Percentiles rank a stretch among this genome's conserved stretches.
These are phyloP conservation scores for Hondaea fermentalgiana DNA, from an alignment of 108 stramenopile genomes.

Conservation along the genomic window DNA sequence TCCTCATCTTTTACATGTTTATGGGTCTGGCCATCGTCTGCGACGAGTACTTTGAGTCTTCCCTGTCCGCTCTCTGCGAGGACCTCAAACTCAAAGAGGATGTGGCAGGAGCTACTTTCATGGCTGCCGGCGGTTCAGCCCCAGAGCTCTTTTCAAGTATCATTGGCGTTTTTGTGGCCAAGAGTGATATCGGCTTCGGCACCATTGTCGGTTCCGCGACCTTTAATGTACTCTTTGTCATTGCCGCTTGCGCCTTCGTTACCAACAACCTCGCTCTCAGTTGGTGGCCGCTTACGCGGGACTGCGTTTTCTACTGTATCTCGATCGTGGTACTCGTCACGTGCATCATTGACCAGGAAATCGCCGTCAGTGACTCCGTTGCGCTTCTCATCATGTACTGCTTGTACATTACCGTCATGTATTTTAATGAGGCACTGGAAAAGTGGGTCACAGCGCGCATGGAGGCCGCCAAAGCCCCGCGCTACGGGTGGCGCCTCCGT, in stretches of 20 bases:
- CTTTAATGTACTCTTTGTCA: slow-evolving; percentile 59
- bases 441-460: background rate
- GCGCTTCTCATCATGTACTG: slow-evolving; percentile 28
- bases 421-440: slow-evolving; percentile 24
- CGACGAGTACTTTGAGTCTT: slow-evolving; percentile 38
- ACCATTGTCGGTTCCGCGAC: slow-evolving; percentile 58
- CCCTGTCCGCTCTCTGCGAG: slow-evolving; percentile 25
- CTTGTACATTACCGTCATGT: slow-evolving; percentile 35
- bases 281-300: slow-evolving; percentile 40
- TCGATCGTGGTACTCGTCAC: background rate
- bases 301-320: slow-evolving; percentile 37
- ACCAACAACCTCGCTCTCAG: slow-evolving; percentile 23
- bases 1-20: slow-evolving; percentile 37
- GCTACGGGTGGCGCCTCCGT: background rate
- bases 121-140: slow-evolving; percentile 48
- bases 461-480: background rate
- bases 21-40: slow-evolving; percentile 30
- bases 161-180: slow-evolving; percentile 35
- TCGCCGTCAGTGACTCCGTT: slow-evolving; percentile 23
- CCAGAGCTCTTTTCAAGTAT: slow-evolving; percentile 45
- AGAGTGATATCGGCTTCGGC: slow-evolving; percentile 47
- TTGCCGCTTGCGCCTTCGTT: slow-evolving; percentile 42
- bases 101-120: slow-evolving; percentile 42
- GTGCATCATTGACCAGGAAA: slow-evolving; percentile 10
- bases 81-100: background rate